Evolutionary conservation across 176 grass and related monocot genomes (phyloP), one percentile per base, ranked within the genome.

Genomic region (Paspalum notatum): DNA sequence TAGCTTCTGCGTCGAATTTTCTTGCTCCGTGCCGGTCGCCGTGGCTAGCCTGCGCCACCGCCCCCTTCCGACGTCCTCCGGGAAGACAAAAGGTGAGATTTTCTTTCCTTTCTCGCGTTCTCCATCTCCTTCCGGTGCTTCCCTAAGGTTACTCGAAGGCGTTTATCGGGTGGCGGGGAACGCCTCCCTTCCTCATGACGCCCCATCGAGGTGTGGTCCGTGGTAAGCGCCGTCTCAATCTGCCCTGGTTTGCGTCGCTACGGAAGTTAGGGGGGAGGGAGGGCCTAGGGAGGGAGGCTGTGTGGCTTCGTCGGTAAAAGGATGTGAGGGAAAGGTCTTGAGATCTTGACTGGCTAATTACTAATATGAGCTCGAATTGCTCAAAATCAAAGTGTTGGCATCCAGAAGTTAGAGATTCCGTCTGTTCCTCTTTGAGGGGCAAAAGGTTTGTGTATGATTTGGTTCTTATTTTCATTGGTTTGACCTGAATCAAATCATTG

Each of bases 51-150:
- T 22, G 32, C 48, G 62, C 32, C 62, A 49, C 77, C 48, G 47
- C 32, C 62, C 47, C 46, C 76, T 49, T 39, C 60, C 24, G 6
- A 27, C 59, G 17, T 13, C 25, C 18, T 50, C 60, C 22, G 46
- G 46, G 62, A 42, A 41, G 32, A 13, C 48, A 32, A 40, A 79
- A 79, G 77, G 77, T 79, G 77, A 50, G 61, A 24, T 65, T 22
- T 64, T 64, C 5, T 22, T 32, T 73, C 39, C 54, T 63, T 26
- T n/a, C 37, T 66, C 27, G 37, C 20, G 3, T 21, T 47, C 13
- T 40, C 3, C 38, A 39, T 46, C 67, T 6, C 13, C 12, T 21
- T 67, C 18, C 18, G 20, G 57, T 52, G 12, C 21, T 76, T 24
- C 12, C 27, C 9, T 13, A 16, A 66, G 40, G 61, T 38, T 79